These are phyloP conservation scores for Coleophoma cylindrospora DNA, from an alignment of 2,329 filamentous ascomycete genomes.

Conservation along the genomic window DNA sequence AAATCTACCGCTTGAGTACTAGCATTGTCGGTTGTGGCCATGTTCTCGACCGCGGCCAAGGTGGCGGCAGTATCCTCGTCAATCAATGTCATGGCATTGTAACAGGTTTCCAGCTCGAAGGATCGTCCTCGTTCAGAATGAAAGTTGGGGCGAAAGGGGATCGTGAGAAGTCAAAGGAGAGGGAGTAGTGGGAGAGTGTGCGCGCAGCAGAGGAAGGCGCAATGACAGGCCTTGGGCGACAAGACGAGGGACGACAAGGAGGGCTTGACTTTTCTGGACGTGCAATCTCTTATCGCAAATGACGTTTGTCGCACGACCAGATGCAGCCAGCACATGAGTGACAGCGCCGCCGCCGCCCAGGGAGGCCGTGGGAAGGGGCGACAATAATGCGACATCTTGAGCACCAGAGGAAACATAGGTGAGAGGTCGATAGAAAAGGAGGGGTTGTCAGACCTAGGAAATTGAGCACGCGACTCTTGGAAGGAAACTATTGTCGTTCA, in stretches of 20 bases:
- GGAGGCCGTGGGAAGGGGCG: too few species aligned
- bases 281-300: constrained; percentile 7
- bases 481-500: too few species aligned
- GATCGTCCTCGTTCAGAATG: too few species aligned
- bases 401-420: not conserved
- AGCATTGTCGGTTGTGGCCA: not conserved
- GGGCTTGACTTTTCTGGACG: not conserved
- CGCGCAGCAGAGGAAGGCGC: not conserved
- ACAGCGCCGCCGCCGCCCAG: too few species aligned
- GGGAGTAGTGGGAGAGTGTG: not conserved
- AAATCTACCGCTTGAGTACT: not conserved
- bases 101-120: not conserved
- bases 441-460: too few species aligned
- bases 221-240: not conserved
- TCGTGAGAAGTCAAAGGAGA: not conserved
- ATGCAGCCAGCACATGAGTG: too few species aligned
- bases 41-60: not conserved
- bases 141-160: not conserved
- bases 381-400: too few species aligned
- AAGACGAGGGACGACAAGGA: not conserved
- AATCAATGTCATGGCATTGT: not conserved
- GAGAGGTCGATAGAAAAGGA: not conserved
- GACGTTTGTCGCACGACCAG: constrained; percentile 2
- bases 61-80: not conserved
- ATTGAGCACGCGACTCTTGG: too few species aligned